These are phyloP conservation scores for Suillus luteus DNA, from an alignment of 768 basidiomycete genomes.

Conservation along the genomic window DNA sequence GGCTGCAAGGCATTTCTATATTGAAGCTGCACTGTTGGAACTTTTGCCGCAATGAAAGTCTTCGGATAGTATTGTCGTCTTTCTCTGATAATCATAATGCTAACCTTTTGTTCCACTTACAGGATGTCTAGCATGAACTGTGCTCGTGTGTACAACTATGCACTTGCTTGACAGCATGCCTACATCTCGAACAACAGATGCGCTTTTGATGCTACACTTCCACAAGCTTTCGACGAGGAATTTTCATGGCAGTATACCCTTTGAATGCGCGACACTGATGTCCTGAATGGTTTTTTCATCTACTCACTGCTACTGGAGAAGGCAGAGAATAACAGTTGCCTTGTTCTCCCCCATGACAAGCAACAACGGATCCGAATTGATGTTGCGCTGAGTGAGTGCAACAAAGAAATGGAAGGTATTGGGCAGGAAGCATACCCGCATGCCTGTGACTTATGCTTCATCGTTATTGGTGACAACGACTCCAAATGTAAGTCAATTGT, in stretches of 20 bases:
- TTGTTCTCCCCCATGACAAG: conserved; percentile 14
- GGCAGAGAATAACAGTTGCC: conserved; percentile 17
- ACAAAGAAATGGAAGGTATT: conserved; percentile 16
- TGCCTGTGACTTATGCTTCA: conserved; percentile 17
- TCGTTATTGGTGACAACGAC: conserved; percentile 8
- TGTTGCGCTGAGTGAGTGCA: conserved; percentile 4
- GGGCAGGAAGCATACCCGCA: conserved; percentile 16
- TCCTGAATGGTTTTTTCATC: conserved; percentile 27
- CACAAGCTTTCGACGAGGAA: not conserved
- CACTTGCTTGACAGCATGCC: conserved; percentile 3
- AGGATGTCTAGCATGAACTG: conserved; percentile 17
- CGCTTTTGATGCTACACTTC: not conserved
- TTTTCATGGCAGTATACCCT: conserved; percentile 7
- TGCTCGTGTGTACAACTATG: conserved; percentile 10
- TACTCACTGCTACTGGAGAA: conserved; percentile 24
- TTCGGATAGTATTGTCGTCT: conserved; percentile 12
- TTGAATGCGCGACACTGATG: conserved; percentile 19
- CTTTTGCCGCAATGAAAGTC: too few species aligned
- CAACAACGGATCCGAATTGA: conserved; percentile 4
- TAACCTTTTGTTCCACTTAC: conserved; percentile 5
- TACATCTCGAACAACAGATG: conserved; percentile 11
- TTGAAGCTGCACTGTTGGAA: too few species aligned
- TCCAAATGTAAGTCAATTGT: conserved; percentile 3
- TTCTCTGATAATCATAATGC: not conserved
- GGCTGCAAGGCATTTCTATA: too few species aligned